Evolutionary conservation across 1,139 yeast species (phyloP).

Genomic region (Yamadazyma siamensis): DNA sequence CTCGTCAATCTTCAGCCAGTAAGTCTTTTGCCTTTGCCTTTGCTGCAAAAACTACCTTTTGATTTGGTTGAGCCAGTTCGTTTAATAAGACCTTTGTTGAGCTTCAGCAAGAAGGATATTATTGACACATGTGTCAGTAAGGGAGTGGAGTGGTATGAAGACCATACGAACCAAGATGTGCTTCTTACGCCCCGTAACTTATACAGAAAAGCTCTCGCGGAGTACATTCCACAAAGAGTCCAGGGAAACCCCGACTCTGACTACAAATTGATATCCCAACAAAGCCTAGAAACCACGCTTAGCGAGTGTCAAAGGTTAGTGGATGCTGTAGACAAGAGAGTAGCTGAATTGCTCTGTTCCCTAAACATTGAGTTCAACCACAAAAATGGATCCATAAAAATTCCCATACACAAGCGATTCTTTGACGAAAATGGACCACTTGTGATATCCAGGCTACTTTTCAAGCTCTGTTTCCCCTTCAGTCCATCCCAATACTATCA

Average conservation of each 20-base stretch:
- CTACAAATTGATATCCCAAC: slow-evolving; percentile 12
- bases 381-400: too few relatives aligned
- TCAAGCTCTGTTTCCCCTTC: slow-evolving; percentile 25
- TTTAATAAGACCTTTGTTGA: slow-evolving; percentile 54
- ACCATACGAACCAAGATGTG: slow-evolving; percentile 56
- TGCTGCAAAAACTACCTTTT: slow-evolving; percentile 16
- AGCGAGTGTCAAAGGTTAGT: neutral
- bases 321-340: too few relatives aligned
- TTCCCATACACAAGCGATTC: too few relatives aligned
- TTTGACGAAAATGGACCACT: slow-evolving; percentile 12
- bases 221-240: slow-evolving; percentile 20
- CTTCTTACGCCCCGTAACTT: slow-evolving; percentile 54
- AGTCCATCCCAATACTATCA: slow-evolving; percentile 43
- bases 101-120: slow-evolving; percentile 41
- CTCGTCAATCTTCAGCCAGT: slow-evolving; percentile 37
- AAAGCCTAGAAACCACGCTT: slow-evolving; percentile 9
- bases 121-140: slow-evolving; percentile 41
- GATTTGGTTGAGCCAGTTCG: slow-evolving; percentile 14
- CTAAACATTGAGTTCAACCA: too few relatives aligned
- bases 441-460: slow-evolving; percentile 34
- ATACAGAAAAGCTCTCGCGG: slow-evolving; percentile 31
- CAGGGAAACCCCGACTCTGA: slow-evolving; percentile 11
- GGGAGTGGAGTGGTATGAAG: slow-evolving; percentile 62
- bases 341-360: too few relatives aligned
- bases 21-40: slow-evolving; percentile 25